These are phyloP conservation scores for Geotrichum australiense DNA, from an alignment of 1,139 yeast genomes.

Conservation along the genomic window DNA sequence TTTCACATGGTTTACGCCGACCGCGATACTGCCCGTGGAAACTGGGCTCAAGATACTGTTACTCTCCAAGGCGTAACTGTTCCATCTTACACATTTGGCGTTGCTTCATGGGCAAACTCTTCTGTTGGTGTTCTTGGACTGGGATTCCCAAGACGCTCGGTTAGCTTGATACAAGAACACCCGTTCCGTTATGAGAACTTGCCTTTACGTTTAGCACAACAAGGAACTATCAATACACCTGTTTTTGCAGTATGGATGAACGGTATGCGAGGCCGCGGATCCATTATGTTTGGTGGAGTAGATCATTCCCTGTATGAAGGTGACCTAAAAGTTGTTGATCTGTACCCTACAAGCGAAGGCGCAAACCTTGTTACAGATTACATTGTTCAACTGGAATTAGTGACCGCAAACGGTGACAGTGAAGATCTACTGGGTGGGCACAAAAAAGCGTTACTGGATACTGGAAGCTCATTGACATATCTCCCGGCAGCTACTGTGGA, in stretches of 20 bases:
- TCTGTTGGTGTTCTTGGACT: slow-evolving; percentile 33
- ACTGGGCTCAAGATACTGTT: slow-evolving; percentile 44
- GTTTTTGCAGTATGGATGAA: slow-evolving; percentile 52
- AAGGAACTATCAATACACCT: slow-evolving; percentile 43
- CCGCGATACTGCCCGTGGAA: slow-evolving; percentile 38
- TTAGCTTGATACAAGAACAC: slow-evolving; percentile 21
- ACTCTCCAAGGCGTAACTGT: slow-evolving; percentile 19
- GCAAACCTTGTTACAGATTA: slow-evolving; percentile 16
- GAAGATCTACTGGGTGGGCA: slow-evolving; percentile 1
- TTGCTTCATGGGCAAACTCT: slow-evolving; percentile 29
- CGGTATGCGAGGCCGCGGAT: slow-evolving; percentile 40
- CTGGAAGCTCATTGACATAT: slow-evolving; percentile 31
- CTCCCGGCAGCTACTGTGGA: slow-evolving; percentile 23
- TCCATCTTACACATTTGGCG: slow-evolving; percentile 25
- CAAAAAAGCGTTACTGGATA: slow-evolving; percentile 27
- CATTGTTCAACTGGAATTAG: slow-evolving; percentile 15
- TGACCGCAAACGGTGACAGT: slow-evolving; percentile 8
- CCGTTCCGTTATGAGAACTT: slow-evolving; percentile 36
- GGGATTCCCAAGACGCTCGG: slow-evolving; percentile 13
- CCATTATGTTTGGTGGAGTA: slow-evolving; percentile 51
- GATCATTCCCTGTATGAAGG: slow-evolving; percentile 50
- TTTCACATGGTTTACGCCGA: slow-evolving; percentile 28
- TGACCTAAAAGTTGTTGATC: slow-evolving; percentile 32
- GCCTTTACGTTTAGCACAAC: slow-evolving; percentile 41
- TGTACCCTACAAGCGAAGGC: slow-evolving; percentile 9